Evolutionary conservation across 148 eudicot species (phyloP), one percentile per base, ranked within the genome.

Genomic region (Rhododendron kiyosumense): DNA sequence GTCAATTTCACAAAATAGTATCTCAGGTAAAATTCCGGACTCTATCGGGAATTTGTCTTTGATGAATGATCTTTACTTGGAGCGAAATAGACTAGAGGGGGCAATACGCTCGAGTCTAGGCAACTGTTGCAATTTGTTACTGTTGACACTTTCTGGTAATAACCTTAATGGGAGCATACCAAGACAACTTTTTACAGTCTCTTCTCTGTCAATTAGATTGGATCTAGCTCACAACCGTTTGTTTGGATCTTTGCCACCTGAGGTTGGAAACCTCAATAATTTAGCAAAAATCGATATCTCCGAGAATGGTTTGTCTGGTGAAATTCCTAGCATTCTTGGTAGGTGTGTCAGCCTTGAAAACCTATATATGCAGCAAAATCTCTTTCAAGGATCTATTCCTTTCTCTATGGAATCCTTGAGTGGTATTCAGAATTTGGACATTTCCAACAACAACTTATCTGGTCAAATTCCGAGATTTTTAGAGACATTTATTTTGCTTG

Each of bases 401-500:
- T 3, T 8, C 2, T 51, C 88, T 4, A 5, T 86, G 8, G 48
- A 5, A 6, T 59, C 38, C 26, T 30, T 82, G 54, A 74, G 14
- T 82, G 85, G 81, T 0, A 28, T 82, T 34, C 26, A 17, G n/a
- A 18, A 1, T 52, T 5, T 82, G 11, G 79, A 86, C 82, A 41
- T 86, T 81, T 86, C 88, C 10, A 10, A n/a, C 4, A 86, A 86
- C 76, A 86, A 86, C 24, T 81, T 86, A 15, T 73, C 88, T 1
- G 85, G 81, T 3, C 26, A 43, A 20, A 74, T 86, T 22, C 81
- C 85, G 0, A 24, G 0, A 6, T 7, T 86, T 38, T 24, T 81
- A 2, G 85, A 1, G 22, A 11, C n/a, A 1, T 34, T 41, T 36
- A 36, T 36, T 5, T 0, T 0, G 0, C 8, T 41, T 41, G 8